These are phyloP conservation scores for Backusella australiensis DNA, from an alignment of 192 early-diverging fungal genomes.

Conservation along the genomic window DNA sequence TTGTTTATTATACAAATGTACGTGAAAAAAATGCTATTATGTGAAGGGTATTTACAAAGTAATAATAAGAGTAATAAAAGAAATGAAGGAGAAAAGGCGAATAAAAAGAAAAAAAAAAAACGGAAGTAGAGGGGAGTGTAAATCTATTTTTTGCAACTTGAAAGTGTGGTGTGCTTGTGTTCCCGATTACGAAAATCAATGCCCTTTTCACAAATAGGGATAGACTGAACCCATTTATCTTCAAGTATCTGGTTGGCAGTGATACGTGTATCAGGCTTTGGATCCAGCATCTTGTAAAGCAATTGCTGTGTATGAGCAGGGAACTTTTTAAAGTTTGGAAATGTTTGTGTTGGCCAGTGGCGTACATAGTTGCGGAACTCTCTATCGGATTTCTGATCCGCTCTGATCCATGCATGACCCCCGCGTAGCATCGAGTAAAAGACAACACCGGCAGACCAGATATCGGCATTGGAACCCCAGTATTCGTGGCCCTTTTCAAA, in stretches of 20 bases:
- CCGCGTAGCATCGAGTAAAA: constrained; percentile 13
- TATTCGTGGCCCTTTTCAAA: constrained; percentile 73
- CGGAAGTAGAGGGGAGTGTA: background rate
- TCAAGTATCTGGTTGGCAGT: background rate
- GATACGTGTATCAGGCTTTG: constrained; percentile 20
- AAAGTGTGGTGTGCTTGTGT: constrained; percentile 5
- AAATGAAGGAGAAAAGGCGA: background rate
- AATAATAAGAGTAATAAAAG: background rate
- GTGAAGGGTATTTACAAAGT: background rate
- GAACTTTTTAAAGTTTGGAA: constrained; percentile 17
- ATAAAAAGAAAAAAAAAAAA: background rate
- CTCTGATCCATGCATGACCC: constrained; percentile 22
- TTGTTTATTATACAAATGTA: background rate
- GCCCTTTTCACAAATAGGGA: background rate
- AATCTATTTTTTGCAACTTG: constrained; percentile 1
- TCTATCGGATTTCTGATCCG: constrained; percentile 9
- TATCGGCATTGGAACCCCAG: constrained; percentile 83
- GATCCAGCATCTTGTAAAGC: constrained; percentile 23
- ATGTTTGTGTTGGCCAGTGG: constrained; percentile 1
- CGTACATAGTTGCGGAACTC: constrained; percentile 12
- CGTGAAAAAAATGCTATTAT: background rate
- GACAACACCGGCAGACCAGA: constrained; percentile 93
- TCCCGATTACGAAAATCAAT: background rate
- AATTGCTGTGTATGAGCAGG: background rate
- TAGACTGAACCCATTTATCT: constrained; percentile 10